Base-by-base conservation (phyloP, 2,329 filamentous ascomycete genomes). In the Pseudogymnoascus sp. region DNA sequence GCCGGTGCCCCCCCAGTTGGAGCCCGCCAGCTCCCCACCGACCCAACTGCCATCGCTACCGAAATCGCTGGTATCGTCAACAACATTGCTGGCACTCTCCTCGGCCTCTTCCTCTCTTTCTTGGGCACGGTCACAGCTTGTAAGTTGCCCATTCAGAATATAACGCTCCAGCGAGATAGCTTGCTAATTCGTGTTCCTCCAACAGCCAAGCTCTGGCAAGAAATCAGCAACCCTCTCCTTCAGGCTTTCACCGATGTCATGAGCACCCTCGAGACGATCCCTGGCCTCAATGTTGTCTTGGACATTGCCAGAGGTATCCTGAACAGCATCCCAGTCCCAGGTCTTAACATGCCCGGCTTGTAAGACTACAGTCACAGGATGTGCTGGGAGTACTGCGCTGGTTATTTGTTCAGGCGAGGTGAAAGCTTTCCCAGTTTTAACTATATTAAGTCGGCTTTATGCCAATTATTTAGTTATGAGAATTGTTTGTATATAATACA, bases 151-250 rank as follows among this genome's bases (percentile, higher is more conserved):
- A 5, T 14, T 31, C 8, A 31, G n/a, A 16, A 11, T 28, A 6
- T n/a, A 16, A 31, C 3, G 6, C 4, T 25, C 42, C 2, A 1
- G 23, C 14, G 46, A 23, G 8, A 53, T 53, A 31, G 21, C 16
- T 53, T 16, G 14, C 25, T 53, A 31, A 31, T 31, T 31, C 2
- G 11, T 7, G 8, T 6, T 53, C 25, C 23, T 25, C 11, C 16
- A 53, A 53, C 25, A 53, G 46, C 14, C 46, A 53, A 53, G 25
- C 46, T 53, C 25, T 53, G 46, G 46, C 46, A 53, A 53, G 46
- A 53, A 16, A 8, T 53, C 46, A 16, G 5, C 46, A 53, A 53
- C 46, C 46, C 46, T 53, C 46, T 53, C n/a, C 25, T 53, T 8
- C 25, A 53, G 46, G 46, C 14, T 6, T 53, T 53, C 46, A 53